Evolutionary conservation across 768 basidiomycete species (phyloP), one percentile per base, ranked within the genome.

Genomic region (Boletales sp.): DNA sequence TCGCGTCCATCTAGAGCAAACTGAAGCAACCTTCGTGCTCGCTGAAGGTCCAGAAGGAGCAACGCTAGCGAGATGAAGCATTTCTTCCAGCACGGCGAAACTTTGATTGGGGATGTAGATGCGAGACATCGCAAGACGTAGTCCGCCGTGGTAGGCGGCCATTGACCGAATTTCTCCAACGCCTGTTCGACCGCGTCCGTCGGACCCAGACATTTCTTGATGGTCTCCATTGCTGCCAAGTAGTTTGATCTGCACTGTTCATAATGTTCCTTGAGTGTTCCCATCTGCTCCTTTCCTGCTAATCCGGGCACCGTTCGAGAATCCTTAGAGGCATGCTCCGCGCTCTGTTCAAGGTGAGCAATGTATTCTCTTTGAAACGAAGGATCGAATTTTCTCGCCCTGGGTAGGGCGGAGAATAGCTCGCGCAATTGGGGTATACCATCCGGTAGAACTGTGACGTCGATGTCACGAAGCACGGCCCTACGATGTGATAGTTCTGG

Each of bases 21-120:
- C 5, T 9, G 36, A n/a, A 37, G 36, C 15, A 74, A 43, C 15
- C 74, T 67, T 19, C 67, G 64, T 2, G 70, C 56, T 28, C 68
- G 71, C 32, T 76, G 36, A 37, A 37, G 36, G 36, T 37, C 14
- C 36, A 37, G 15, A 17, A 37, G 36, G 14, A 37, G 36, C 15
- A 37, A 17, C 14, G 36, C 36, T n/a, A 37, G 36, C 4, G 36
- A 17, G n/a, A 17, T n/a, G 4, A 37, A n/a, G 8, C 36, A 37
- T 8, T 17, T 15, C 36, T 37, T 37, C 36, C 36, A 37, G n/a
- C n/a, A 8, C 8, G 13, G 36, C 4, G 36, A n/a, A 8, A 37
- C 15, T 15, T 37, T 37, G 12, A 37, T n/a, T n/a, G 12, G n/a
- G 2, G 36, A 37, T 6, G 13, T 37, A 17, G 36, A n/a, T 15